phyloP scores from a whole-genome alignment of 148 eudicot genomes.

The Diospyros lotus region DNA sequence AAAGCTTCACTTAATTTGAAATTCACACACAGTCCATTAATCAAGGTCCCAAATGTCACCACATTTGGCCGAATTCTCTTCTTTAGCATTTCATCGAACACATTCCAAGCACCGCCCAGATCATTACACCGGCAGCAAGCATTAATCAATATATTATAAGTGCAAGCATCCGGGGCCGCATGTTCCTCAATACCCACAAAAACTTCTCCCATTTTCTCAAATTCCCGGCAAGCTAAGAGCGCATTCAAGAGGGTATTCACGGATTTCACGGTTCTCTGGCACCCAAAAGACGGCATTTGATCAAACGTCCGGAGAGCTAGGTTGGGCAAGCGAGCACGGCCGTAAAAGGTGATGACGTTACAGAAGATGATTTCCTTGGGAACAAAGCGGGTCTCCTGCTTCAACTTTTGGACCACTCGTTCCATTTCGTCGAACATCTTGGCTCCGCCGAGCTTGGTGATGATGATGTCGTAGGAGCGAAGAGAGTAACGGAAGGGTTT shows the following conservation, averaged over 20 bases:
- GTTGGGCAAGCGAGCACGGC: slow-evolving; percentile 41
- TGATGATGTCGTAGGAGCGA: slow-evolving; percentile 68
- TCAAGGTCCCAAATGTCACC: slow-evolving; percentile 65
- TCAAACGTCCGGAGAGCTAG: slow-evolving; percentile 49
- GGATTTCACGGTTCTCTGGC: slow-evolving; percentile 58
- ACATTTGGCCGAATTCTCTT: slow-evolving; percentile 45
- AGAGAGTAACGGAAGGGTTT: slow-evolving; percentile 56
- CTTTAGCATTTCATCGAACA: slow-evolving; percentile 78
- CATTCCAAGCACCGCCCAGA: slow-evolving; percentile 44
- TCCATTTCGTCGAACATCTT: slow-evolving; percentile 66
- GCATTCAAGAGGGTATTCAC: slow-evolving; percentile 59
- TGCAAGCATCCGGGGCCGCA: slow-evolving; percentile 56
- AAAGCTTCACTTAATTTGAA: slow-evolving; percentile 44
- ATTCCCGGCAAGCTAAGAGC: slow-evolving; percentile 44
- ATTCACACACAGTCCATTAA: slow-evolving; percentile 46
- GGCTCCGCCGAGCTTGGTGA: slow-evolving; percentile 78
- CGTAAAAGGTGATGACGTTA: slow-evolving; percentile 50
- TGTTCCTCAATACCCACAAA: slow-evolving; percentile 38
- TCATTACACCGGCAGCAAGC: slow-evolving; percentile 33
- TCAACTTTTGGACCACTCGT: slow-evolving; percentile 39
- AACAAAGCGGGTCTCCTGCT: slow-evolving; percentile 42
- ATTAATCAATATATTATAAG: slow-evolving; percentile 69
- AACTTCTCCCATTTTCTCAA: slow-evolving; percentile 32
- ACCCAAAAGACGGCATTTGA: slow-evolving; percentile 49
- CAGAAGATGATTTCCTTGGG: slow-evolving; percentile 69